phyloP scores from a whole-genome alignment of 73 alveolate genomes.

The Paramecium pentaurelia region DNA sequence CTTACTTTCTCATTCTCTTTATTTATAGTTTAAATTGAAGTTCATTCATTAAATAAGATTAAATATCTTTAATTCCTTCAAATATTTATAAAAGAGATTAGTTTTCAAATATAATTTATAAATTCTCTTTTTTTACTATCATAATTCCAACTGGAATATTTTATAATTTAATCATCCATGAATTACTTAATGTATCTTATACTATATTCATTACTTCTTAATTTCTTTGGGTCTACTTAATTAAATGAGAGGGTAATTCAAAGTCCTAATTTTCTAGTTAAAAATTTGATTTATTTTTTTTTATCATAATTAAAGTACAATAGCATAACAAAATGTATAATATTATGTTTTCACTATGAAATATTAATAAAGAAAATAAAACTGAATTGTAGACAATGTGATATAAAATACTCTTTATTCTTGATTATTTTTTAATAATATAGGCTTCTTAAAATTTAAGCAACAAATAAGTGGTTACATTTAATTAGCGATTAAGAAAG shows the following conservation, averaged over 20 bases:
- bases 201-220: background rate
- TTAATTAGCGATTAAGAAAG: background rate
- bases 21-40: background rate
- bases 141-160: background rate
- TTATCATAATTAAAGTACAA: background rate
- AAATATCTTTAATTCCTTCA: background rate
- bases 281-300: too few species aligned
- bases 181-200: background rate
- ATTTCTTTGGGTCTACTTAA: background rate
- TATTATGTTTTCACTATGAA: background rate
- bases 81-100: background rate
- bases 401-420: background rate
- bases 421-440: too few species aligned
- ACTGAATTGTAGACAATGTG: background rate
- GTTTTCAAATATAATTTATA: background rate
- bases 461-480: background rate
- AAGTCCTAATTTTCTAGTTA: background rate
- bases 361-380: background rate
- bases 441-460: background rate
- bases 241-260: background rate
- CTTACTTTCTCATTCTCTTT: background rate
- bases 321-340: background rate
- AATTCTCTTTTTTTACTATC: background rate
- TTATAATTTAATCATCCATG: background rate
- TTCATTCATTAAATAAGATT: background rate